Evolutionary conservation across 208 protist species (phyloP), one percentile per base, ranked within the genome.

Genomic region (Porcisia hertigi): DNA sequence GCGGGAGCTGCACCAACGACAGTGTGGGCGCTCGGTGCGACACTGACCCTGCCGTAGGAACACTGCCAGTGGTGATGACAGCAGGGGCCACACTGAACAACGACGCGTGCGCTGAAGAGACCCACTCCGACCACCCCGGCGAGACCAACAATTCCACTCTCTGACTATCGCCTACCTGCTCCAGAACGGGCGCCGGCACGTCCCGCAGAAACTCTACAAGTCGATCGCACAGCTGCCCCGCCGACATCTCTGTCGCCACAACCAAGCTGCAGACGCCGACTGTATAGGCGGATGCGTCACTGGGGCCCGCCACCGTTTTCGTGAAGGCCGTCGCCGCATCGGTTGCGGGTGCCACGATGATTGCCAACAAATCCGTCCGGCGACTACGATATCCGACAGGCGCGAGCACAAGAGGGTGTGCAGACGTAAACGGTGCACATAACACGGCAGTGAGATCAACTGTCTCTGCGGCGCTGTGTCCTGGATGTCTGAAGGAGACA

Each of bases 161-260:
- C 41, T 49, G 18, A 39, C 63, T 52, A 67, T 67, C 41, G 20
- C 25, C 36, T 8, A n/a, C 20, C 63, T 67, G 14, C 41, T 67
- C 20, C 34, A 14, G 14, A n/a, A 47, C 8, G 41, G 47, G 25
- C 8, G 39, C 54, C 18, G n/a, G 8, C 11, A n/a, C 58, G 34
- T 66, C 71, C 12, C 34, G 12, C 43, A 90, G 71, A 45, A 66
- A 66, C 39, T 3, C 62, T 69, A 88, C 75, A 39, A 79, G 77
- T 6, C 88, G 89, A 60, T 94, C 86, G 20, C 91, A 59, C 53
- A 93, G 58, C 78, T 96, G 88, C 1, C 90, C 92, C 11, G 93
- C 65, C 12, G 88, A 88, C 63, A 82, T 83, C 79, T 86, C 87
- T 5, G 73, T 80, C 18, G 87, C 88, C 7, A 85, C 85, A 12